A percentile compares a stretch with the other conserved stretches of the same genome.
These are phyloP conservation scores for Scheffersomyces stipitis DNA, from an alignment of 805 yeast genomes.

Conservation along the genomic window DNA sequence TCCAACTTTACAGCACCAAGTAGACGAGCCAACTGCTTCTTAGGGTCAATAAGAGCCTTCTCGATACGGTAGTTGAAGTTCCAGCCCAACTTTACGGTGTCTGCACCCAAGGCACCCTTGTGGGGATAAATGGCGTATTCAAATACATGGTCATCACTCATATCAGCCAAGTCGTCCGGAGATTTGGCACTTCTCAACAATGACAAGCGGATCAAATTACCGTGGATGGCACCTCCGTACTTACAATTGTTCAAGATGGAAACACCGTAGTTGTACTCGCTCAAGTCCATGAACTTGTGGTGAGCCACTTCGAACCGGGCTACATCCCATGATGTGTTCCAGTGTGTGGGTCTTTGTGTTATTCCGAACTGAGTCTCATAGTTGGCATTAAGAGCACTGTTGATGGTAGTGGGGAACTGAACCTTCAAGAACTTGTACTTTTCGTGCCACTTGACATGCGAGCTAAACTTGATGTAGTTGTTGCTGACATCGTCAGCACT, in stretches of 20 bases:
- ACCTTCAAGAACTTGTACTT: conserved; percentile 86
- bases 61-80: conserved; percentile 66
- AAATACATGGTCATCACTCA: conserved; percentile 76
- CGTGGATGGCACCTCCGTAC: conserved; percentile 91
- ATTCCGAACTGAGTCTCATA: conserved; percentile 95
- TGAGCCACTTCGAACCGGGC: conserved; percentile 96
- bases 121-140: conserved; percentile 87
- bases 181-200: conserved; percentile 88
- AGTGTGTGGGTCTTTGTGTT: conserved; percentile 91
- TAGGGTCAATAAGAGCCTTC: conserved; percentile 13
- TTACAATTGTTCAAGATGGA: conserved; percentile 79
- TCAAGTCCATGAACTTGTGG: conserved; percentile 90
- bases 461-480: conserved; percentile 37
- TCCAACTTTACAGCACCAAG: conserved; percentile 16
- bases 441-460: conserved; percentile 80
- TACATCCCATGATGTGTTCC: conserved; percentile 92
- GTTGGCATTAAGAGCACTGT: conserved; percentile 65
- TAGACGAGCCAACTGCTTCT: conserved; percentile 11
- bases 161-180: conserved; percentile 93
- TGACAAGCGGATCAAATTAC: conserved; percentile 86
- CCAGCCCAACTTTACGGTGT: conserved; percentile 72
- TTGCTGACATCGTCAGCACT: conserved; percentile 43
- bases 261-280: conserved; percentile 86
- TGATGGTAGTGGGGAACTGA: conserved; percentile 88
- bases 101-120: conserved; percentile 58